These are phyloP conservation scores for Striga asiatica DNA, from an alignment of 257 asterid species.

Conservation along the genomic window DNA sequence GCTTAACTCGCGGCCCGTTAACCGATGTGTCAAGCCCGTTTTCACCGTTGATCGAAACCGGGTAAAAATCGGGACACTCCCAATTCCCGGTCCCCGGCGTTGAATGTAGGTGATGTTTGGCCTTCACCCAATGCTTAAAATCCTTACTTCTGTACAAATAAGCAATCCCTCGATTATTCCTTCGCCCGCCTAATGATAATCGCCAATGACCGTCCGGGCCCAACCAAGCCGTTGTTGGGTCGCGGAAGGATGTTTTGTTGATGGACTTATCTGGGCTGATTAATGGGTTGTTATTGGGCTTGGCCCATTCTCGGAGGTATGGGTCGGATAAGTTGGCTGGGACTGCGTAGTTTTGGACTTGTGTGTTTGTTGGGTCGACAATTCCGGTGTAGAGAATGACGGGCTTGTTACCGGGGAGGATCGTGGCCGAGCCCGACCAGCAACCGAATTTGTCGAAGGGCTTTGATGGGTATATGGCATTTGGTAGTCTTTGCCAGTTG, in stretches of 20 bases:
- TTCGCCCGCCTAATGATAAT: slow-evolving; percentile 31
- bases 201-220: slow-evolving; percentile 54
- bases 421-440: slow-evolving; percentile 86
- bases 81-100: slow-evolving; percentile 36
- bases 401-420: slow-evolving; percentile 58
- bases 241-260: slow-evolving; percentile 55
- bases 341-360: slow-evolving; percentile 71
- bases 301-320: slow-evolving; percentile 45
- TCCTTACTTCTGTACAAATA: slow-evolving; percentile 44
- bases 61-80: slow-evolving; percentile 79
- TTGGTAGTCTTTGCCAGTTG: slow-evolving; percentile 40
- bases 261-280: slow-evolving; percentile 25
- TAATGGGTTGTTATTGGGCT: slow-evolving; percentile 65
- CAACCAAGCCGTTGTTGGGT: slow-evolving; percentile 74
- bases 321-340: slow-evolving; percentile 66
- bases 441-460: slow-evolving; percentile 53
- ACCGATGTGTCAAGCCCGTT: slow-evolving; percentile 46
- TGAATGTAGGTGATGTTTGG: slow-evolving; percentile 37
- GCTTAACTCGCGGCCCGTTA: slow-evolving; percentile 26
- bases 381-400: slow-evolving; percentile 67
- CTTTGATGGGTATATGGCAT: slow-evolving; percentile 50
- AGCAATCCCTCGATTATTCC: slow-evolving; percentile 27
- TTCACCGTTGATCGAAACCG: slow-evolving; percentile 22
- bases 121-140: slow-evolving; percentile 48
- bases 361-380: slow-evolving; percentile 31